These are phyloP conservation scores for Clonostachys rhizophaga DNA, from an alignment of 2,329 filamentous ascomycete genomes.

Conservation along the genomic window DNA sequence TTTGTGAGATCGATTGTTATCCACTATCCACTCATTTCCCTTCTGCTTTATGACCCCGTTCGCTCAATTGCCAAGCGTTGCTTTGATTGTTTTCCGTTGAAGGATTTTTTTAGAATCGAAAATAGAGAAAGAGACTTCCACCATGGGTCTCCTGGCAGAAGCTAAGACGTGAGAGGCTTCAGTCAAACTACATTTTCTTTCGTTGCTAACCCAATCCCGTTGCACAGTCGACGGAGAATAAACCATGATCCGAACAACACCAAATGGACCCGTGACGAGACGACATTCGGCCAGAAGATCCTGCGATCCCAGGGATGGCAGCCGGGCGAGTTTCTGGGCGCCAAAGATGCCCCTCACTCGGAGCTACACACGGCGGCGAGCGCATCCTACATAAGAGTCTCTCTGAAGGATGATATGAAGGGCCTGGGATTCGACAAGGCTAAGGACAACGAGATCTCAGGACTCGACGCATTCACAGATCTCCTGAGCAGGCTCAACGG, in stretches of 20 bases:
- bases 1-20: background rate
- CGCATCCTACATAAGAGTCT: constrained; percentile 78
- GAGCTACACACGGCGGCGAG: constrained; percentile 75
- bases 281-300: constrained; percentile 84
- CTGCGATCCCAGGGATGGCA: constrained; percentile 87
- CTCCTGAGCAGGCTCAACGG: constrained; percentile 87
- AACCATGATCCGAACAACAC: constrained; percentile 94
- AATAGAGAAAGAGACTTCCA: constrained; percentile 3
- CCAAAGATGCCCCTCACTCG: constrained; percentile 68
- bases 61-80: background rate
- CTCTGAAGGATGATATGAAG: constrained; percentile 85
- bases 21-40: no score
- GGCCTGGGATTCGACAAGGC: constrained; percentile 80
- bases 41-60: no score
- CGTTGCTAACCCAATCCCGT: background rate
- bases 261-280: constrained; percentile 79
- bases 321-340: constrained; percentile 78
- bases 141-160: constrained; percentile 29
- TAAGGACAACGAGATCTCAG: constrained; percentile 74
- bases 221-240: constrained; percentile 56
- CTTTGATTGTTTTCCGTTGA: no score
- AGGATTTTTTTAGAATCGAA: no score
- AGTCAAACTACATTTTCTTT: background rate
- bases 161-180: constrained; percentile 19
- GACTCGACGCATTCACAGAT: constrained; percentile 81